These are phyloP conservation scores for Colletotrichum sublineola DNA, from an alignment of 2,329 filamentous ascomycete genomes.

Conservation along the genomic window DNA sequence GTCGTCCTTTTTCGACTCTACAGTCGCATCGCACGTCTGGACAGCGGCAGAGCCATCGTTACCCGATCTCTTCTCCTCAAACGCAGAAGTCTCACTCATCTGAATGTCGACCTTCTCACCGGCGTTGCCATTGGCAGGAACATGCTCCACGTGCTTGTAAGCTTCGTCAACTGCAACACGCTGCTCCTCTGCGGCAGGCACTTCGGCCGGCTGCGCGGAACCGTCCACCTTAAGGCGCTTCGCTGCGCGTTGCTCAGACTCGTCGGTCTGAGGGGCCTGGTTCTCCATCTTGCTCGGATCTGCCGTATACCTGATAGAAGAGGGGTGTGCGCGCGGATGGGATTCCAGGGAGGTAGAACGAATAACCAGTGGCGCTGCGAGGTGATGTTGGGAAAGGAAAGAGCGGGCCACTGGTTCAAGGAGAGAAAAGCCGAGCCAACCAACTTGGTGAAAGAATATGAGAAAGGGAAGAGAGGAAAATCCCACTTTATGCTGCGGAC, in stretches of 20 bases:
- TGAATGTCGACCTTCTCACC: constrained; percentile 32
- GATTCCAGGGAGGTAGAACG: background rate
- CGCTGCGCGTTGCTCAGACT: constrained; percentile 43
- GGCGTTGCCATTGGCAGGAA: constrained; percentile 31
- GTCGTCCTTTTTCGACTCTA: constrained; percentile 35
- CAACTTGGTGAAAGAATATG: constrained; percentile 11
- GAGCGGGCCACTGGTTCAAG: constrained; percentile 7
- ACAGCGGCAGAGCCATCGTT: constrained; percentile 6
- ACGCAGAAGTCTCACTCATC: constrained; percentile 29
- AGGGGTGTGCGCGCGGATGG: background rate
- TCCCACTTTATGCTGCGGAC: background rate
- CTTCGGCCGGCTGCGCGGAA: constrained; percentile 20
- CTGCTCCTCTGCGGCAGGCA: constrained; percentile 25
- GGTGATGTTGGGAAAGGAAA: constrained; percentile 26
- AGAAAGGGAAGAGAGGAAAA: constrained; percentile 3
- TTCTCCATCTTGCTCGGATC: constrained; percentile 31
- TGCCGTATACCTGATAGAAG: background rate
- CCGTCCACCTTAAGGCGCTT: constrained; percentile 45
- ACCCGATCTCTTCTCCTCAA: constrained; percentile 5
- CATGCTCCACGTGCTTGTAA: constrained; percentile 28
- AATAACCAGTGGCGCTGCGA: constrained; percentile 11
- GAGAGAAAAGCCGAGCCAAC: constrained; percentile 4
- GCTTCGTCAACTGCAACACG: constrained; percentile 34
- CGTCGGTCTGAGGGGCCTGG: constrained; percentile 21
- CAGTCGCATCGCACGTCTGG: constrained; percentile 28